phyloP scores from a whole-genome alignment of 495 filamentous ascomycete species.

The Trichoderma erinaceum region DNA sequence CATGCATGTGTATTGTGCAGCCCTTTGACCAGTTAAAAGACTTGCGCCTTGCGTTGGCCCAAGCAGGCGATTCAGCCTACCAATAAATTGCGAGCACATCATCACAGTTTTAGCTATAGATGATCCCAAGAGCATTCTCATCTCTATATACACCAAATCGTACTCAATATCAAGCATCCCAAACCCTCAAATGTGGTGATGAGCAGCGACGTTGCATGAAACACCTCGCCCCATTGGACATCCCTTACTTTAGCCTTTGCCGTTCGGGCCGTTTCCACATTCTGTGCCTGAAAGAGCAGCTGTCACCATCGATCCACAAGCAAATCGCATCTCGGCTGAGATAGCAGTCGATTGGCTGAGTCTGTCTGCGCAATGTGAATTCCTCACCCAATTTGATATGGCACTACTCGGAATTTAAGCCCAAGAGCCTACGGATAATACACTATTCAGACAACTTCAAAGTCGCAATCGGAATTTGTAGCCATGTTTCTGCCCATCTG shows the following conservation, averaged over 20 bases:
- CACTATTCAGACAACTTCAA: not conserved
- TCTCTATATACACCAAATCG: no score
- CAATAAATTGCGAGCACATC: no score
- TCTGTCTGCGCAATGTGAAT: not conserved
- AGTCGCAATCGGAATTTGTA: not conserved
- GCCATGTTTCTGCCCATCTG: not conserved
- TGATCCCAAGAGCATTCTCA: no score
- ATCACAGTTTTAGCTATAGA: no score
- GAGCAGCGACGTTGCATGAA: not conserved
- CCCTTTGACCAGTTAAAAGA: not conserved
- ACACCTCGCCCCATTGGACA: not conserved
- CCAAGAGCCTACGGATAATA: not conserved
- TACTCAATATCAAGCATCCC: not conserved
- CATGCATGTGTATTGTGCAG: not conserved
- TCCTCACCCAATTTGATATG: not conserved
- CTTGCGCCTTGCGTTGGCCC: not conserved
- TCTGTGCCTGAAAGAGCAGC: not conserved
- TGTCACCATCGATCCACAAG: not conserved
- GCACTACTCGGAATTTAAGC: not conserved
- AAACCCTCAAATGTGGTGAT: not conserved
- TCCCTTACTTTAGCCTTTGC: not conserved
- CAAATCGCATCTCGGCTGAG: not conserved
- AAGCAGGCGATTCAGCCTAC: no score
- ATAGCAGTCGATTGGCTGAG: not conserved
- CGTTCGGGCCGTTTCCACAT: constrained; percentile 5